Evolutionary conservation across 805 yeast species (phyloP), one percentile per base, ranked within the genome.

Genomic region (Ogataea allantospora): DNA sequence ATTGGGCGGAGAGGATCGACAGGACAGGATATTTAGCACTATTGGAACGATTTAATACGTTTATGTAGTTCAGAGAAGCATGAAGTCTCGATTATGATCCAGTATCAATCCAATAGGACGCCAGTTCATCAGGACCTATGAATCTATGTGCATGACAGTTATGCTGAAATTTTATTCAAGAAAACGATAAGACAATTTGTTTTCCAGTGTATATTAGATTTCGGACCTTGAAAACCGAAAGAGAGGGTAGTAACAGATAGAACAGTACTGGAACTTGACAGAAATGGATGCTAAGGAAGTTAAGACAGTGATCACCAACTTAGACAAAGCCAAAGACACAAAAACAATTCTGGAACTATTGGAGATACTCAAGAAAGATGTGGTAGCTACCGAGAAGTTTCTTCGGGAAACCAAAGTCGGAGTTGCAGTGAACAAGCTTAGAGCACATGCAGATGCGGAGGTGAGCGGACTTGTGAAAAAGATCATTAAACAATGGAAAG

Each of bases 331-430:
- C 15, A 66, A 74, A 21, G 75, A 75, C 38, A 81, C 85, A 36
- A 76, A 74, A 27, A 74, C 83, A 3, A 75, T 85, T 18, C 55
- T 83, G 38, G 83, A 81, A 56, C 73, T 89, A 12, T 66, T 91
- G 47, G 73, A 69, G 28, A 68, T 74, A 16, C 66, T 91, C 44
- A 79, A 83, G 49, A 76, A 72, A 40, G 86, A 85, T 9, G 85
- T 88, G 35, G 68, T 70, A 50, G 96, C 98, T 7, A 80, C 95
- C 1, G 98, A 91, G 57, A 77, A 80, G 57, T 68, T 91, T 23
- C 70, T 91, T 35, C 75, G 97, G 54, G 95, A 91, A 55, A 93
- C 99, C 7, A 88, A 88, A 61, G 91, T 93, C n/a, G 99, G 99
- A 47, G 91, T 93, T 12, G 91, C 89, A 7, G 97, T 93, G 27